These are phyloP conservation scores for Basipetospora sp. DNA, from an alignment of 2,329 filamentous ascomycete species.

Conservation along the genomic window DNA sequence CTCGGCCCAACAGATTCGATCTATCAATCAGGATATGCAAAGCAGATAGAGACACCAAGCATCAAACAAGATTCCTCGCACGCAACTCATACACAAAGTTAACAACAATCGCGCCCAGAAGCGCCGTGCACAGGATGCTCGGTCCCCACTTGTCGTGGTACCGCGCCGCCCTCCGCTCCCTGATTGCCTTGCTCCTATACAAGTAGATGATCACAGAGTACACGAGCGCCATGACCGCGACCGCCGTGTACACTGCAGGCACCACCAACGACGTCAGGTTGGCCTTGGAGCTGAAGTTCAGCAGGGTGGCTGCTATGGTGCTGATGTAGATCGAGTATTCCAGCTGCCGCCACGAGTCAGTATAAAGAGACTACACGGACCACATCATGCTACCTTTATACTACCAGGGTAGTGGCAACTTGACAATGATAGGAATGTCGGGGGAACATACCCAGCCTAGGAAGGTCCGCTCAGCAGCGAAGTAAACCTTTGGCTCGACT, in stretches of 20 bases:
- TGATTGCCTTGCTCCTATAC: slow-evolving; percentile 75
- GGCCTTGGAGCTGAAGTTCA: slow-evolving; percentile 60
- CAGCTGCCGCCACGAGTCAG: slow-evolving; percentile 44
- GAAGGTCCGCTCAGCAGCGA: slow-evolving; percentile 91
- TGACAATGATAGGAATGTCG: no score
- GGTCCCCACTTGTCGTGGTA: slow-evolving; percentile 89
- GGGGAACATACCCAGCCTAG: slow-evolving; percentile 61
- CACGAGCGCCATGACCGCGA: slow-evolving; percentile 62
- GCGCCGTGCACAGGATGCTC: slow-evolving; percentile 54
- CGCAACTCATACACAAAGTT: slow-evolving; percentile 62
- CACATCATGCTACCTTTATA: no score
- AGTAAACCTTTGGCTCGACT: slow-evolving; percentile 95
- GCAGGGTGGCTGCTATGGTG: slow-evolving; percentile 66
- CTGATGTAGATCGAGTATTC: slow-evolving; percentile 93
- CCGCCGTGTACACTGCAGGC: slow-evolving; percentile 63
- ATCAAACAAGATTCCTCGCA: not conserved
- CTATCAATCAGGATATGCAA: no score
- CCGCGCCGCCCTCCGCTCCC: slow-evolving; percentile 65
- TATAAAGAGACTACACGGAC: slow-evolving; percentile 10
- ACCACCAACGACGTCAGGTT: slow-evolving; percentile 48
- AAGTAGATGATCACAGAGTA: slow-evolving; percentile 78
- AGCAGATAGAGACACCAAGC: no score
- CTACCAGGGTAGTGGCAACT: no score
- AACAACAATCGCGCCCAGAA: slow-evolving; percentile 59
- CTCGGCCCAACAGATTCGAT: no score